Conservation (phyloP, 2,329 filamentous ascomycete genomes). For the Aulographum hederae region DNA sequence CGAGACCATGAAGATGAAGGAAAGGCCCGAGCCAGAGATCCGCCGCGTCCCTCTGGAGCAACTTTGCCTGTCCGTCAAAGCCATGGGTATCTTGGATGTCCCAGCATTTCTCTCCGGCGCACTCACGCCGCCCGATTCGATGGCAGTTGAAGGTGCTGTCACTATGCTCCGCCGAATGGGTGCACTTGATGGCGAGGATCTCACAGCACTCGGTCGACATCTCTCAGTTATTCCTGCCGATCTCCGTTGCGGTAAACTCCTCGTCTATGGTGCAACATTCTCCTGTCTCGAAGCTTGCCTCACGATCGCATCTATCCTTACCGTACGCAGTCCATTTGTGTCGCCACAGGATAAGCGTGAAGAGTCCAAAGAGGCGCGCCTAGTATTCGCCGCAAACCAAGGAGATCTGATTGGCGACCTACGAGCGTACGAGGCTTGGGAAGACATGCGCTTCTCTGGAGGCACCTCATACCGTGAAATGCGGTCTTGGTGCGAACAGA, state of each 20-base stretch:
- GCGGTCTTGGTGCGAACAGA: slow-evolving; percentile 63
- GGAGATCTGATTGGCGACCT: slow-evolving; percentile 84
- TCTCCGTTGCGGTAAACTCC: slow-evolving; percentile 78
- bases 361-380: slow-evolving; percentile 57
- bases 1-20: slow-evolving; percentile 64
- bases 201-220: slow-evolving; percentile 83
- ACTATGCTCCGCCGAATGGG: slow-evolving; percentile 68
- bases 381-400: slow-evolving; percentile 50
- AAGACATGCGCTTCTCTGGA: slow-evolving; percentile 38
- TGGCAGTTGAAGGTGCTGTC: slow-evolving; percentile 75
- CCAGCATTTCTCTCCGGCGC: slow-evolving; percentile 66
- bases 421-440: slow-evolving; percentile 69
- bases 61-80: slow-evolving; percentile 80
- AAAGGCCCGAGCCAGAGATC: slow-evolving; percentile 85
- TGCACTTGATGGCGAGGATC: slow-evolving; percentile 65
- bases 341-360: slow-evolving; percentile 70
- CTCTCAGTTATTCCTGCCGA: slow-evolving; percentile 92
- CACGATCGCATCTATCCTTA: slow-evolving; percentile 83
- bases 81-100: slow-evolving; percentile 81
- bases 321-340: slow-evolving; percentile 70
- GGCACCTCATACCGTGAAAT: slow-evolving; percentile 39
- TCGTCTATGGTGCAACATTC: slow-evolving; percentile 90
- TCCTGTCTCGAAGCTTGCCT: slow-evolving; percentile 78
- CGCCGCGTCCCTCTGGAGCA: slow-evolving; percentile 84
- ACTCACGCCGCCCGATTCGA: slow-evolving; percentile 69